Evolutionary conservation across 345 rosid species (phyloP), one percentile per base, ranked within the genome.

Genomic region (Ceriops zippeliana): DNA sequence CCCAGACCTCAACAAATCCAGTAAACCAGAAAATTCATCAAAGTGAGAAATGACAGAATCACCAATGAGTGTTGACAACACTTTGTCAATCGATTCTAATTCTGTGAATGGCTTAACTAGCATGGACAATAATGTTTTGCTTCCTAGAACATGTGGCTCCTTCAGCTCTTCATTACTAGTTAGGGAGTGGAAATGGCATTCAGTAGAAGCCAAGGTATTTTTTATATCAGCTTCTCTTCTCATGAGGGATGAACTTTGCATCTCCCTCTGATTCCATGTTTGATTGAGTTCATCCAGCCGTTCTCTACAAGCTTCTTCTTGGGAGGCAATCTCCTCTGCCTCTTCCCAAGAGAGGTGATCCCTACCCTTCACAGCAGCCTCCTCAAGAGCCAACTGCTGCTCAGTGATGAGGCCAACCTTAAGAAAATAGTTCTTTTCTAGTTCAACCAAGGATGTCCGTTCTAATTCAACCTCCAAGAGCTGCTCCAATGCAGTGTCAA

Each of bases 281-380:
- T 83, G 90, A 76, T 90, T 92, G 70, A 92, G 95, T 67, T 85
- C 85, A 72, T 87, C 93, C 75, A 92, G 85, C 82, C 87, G 92
- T 62, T 83, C 89, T 82, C 90, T 82, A 78, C 91, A 92, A 79
- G 95, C 87, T 85, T 92, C 98, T 86, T 90, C 98, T 79, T 92
- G 98, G 63, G 98, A 87, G 67, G 90, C 90, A 63, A 92, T 87
- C 81, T 92, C 96, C 83, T 92, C 98, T 57, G 96, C 98, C 78
- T 92, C 98, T 83, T 92, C 98, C 96, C 98, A 92, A 21, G 96
- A 92, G 52, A 88, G 87, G 80, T 90, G 86, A 83, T 92, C 96
- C 82, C 96, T 83, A 64, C 95, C 86, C 84, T 87, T 87, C 71
- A 85, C 34, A 31, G 98, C 84, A 75, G 91, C 92, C 86, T 86